Evolutionary conservation across 768 basidiomycete species (phyloP).

Genomic region (Amanita subjunquillea): DNA sequence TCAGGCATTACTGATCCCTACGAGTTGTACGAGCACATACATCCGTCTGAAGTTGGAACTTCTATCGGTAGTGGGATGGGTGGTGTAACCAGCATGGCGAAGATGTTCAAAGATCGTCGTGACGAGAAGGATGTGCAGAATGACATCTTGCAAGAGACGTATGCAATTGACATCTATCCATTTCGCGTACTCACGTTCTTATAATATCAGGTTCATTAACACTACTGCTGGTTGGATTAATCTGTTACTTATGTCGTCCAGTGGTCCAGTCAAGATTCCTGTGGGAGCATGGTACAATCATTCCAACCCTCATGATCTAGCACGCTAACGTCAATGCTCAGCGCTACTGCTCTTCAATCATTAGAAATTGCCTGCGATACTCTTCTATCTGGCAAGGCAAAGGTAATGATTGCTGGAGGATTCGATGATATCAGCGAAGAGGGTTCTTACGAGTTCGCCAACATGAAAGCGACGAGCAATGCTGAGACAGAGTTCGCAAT

Average conservation of each 20-base stretch:
- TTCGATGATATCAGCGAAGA: conserved; percentile 98
- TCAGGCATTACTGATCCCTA: conserved; percentile 98
- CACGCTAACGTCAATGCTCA: conserved; percentile 16
- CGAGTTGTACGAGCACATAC: conserved; percentile 93
- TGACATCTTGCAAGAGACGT: conserved; percentile 98
- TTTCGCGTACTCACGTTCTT: conserved; percentile 3
- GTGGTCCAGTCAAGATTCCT: conserved; percentile 97
- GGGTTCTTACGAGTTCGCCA: conserved; percentile 97
- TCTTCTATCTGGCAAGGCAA: conserved; percentile 90
- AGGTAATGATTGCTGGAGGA: conserved; percentile 98
- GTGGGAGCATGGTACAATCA: conserved; percentile 87
- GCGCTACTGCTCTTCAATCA: conserved; percentile 95
- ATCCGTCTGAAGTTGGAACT: conserved; percentile 94
- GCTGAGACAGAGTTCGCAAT: conserved; percentile 96
- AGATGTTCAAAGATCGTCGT: conserved; percentile 99
- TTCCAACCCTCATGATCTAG: conserved; percentile 1
- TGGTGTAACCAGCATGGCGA: conserved; percentile 78
- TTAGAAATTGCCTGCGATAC: conserved; percentile 97
- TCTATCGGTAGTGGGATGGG: conserved; percentile 97
- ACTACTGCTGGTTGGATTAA: conserved; percentile 99
- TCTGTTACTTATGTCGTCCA: conserved; percentile 86
- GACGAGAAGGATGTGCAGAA: conserved; percentile 98
- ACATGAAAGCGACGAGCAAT: conserved; percentile 99
- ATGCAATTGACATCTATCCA: conserved; percentile 17
- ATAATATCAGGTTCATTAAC: conserved; percentile 79